phyloP scores from a whole-genome alignment of 129 eudicot genomes.

The Flaveria ramosissima region DNA sequence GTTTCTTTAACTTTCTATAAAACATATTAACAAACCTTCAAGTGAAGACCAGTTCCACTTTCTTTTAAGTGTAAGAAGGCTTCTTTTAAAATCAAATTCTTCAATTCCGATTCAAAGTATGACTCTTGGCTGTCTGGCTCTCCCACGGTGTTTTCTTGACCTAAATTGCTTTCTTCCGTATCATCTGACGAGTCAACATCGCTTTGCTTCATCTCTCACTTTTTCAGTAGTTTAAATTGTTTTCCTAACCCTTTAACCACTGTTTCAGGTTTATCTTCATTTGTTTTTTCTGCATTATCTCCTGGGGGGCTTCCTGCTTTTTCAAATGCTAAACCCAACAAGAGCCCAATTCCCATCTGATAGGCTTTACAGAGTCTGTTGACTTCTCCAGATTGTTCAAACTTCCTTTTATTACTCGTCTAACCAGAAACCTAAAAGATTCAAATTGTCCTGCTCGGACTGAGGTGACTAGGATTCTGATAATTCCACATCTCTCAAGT shows the following conservation, averaged over 20 bases:
- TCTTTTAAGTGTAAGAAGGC: conserved; percentile 85
- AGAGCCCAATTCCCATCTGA: conserved; percentile 99
- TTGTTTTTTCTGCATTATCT: conserved; percentile 40
- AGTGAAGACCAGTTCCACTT: conserved; percentile 81
- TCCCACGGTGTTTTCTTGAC: conserved; percentile 43
- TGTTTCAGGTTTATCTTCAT: conserved; percentile 50
- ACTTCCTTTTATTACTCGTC: conserved; percentile 59
- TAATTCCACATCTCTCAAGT: no score
- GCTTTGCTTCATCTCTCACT: conserved; percentile 59
- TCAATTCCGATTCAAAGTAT: conserved; percentile 49
- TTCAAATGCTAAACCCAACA: conserved; percentile 97
- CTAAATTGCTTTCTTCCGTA: conserved; percentile 37
- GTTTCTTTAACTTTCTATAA: neutral
- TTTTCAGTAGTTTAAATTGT: conserved; percentile 88
- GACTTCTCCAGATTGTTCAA: conserved; percentile 52
- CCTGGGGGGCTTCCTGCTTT: conserved; percentile 66
- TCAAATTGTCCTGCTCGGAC: conserved; percentile 47
- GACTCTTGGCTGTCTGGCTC: conserved; percentile 42
- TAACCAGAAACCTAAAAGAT: conserved; percentile 53
- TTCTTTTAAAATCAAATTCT: conserved; percentile 65
- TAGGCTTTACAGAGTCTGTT: conserved; percentile 44
- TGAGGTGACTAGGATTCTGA: conserved; percentile 47
- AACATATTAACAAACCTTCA: conserved; percentile 53
- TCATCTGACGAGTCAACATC: conserved; percentile 46
- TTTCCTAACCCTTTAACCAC: conserved; percentile 90